Evolutionary conservation across 2,329 filamentous ascomycete species (phyloP).

Genomic region (Neophaeococcomyces aloes): DNA sequence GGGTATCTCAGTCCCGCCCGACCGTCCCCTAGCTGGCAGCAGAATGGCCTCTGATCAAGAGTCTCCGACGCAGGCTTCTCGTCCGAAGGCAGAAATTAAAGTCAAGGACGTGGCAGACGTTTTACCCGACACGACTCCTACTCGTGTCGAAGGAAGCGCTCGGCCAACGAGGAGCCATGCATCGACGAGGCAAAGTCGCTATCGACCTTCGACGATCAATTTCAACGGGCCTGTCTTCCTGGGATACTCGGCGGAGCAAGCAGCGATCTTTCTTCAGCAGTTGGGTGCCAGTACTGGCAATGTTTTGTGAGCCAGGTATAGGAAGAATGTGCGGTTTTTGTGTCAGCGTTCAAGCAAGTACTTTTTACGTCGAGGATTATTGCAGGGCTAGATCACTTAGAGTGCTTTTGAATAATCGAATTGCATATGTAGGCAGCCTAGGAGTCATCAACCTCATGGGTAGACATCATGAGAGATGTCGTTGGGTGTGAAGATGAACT

Average conservation of each 20-base stretch:
- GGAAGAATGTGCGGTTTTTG: neutral
- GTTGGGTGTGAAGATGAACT: conserved; percentile 19
- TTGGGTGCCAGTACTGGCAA: conserved; percentile 8
- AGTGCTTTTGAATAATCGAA: neutral
- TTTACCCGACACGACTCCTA: neutral
- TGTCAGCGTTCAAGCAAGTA: conserved; percentile 17
- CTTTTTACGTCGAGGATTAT: neutral
- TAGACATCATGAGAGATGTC: conserved; percentile 10
- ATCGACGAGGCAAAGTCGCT: conserved; percentile 2
- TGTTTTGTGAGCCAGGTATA: neutral
- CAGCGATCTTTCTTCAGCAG: conserved; percentile 59
- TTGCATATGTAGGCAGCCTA: conserved; percentile 20
- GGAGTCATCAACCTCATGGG: conserved; percentile 22
- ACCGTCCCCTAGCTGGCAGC: conserved; percentile 32
- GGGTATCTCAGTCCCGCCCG: conserved; percentile 72
- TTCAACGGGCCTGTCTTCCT: conserved; percentile 94
- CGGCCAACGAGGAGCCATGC: conserved; percentile 4
- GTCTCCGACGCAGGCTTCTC: conserved; percentile 10
- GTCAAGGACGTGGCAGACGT: neutral
- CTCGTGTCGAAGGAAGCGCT: neutral
- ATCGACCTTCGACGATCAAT: conserved; percentile 49
- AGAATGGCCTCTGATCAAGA: conserved; percentile 20
- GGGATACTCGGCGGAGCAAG: conserved; percentile 75
- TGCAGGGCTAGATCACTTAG: no score
- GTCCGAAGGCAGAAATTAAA: conserved; percentile 6